Conservation (phyloP, 768 basidiomycete genomes). For the Lentinula edodes region DNA sequence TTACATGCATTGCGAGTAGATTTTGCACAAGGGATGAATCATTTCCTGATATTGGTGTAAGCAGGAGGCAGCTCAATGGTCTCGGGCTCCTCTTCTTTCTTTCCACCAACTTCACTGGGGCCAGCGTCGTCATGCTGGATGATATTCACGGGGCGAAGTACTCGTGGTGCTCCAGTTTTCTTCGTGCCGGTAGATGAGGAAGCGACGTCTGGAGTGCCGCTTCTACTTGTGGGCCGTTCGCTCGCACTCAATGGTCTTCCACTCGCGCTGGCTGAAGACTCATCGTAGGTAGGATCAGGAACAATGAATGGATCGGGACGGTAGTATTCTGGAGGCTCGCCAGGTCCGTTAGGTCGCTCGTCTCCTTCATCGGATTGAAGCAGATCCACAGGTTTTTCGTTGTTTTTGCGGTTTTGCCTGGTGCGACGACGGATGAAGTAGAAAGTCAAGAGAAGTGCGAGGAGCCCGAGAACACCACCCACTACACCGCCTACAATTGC, state of each 20-base stretch:
- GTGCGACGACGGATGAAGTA: conserved; percentile 48
- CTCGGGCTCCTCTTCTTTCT: conserved; percentile 45
- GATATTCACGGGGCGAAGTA: conserved; percentile 68
- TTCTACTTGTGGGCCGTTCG: conserved; percentile 26
- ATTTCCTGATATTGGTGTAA: conserved; percentile 58
- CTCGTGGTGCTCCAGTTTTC: conserved; percentile 42
- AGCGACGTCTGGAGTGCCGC: conserved; percentile 39
- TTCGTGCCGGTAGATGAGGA: conserved; percentile 25
- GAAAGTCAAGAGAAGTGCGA: conserved; percentile 33
- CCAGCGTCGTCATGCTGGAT: conserved; percentile 86
- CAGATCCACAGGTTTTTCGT: conserved; percentile 65
- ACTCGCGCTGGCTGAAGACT: conserved; percentile 4
- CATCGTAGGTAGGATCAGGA: conserved; percentile 48
- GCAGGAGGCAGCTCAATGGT: conserved; percentile 83
- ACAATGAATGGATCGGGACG: conserved; percentile 74
- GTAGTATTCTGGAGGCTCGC: conserved; percentile 65
- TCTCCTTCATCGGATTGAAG: conserved; percentile 47
- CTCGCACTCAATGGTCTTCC: conserved; percentile 13
- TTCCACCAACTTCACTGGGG: conserved; percentile 31
- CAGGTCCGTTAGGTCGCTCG: conserved; percentile 20
- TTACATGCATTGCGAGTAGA: neutral
- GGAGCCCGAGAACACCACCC: conserved; percentile 45
- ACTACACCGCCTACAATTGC: conserved; percentile 56
- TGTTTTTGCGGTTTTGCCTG: conserved; percentile 28
- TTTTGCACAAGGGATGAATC: neutral